phyloP scores from a whole-genome alignment of 1,284 basidiomycete genomes.

The Sporisorium reilianum region DNA sequence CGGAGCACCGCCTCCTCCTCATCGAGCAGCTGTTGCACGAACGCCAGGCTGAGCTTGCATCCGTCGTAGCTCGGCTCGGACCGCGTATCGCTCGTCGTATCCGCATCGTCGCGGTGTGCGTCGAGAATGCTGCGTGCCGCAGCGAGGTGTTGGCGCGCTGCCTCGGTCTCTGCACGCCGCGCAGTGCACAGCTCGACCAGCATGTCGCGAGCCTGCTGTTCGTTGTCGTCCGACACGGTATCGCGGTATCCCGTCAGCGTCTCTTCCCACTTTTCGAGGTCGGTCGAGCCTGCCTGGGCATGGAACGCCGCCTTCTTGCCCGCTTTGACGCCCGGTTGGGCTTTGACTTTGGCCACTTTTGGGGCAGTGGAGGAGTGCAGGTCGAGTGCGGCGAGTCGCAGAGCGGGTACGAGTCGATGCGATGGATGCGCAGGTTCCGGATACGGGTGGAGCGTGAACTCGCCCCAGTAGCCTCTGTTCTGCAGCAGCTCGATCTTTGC shows the following conservation, averaged over 20 bases:
- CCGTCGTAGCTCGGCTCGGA: constrained; percentile 10
- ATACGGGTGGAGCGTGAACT: constrained; percentile 59
- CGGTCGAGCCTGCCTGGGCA: neutral
- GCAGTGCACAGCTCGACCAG: constrained; percentile 18
- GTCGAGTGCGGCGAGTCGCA: constrained; percentile 52
- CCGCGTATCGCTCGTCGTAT: neutral
- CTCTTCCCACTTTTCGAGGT: constrained; percentile 48
- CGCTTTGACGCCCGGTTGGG: constrained; percentile 19
- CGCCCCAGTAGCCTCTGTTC: constrained; percentile 60
- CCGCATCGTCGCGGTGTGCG: neutral
- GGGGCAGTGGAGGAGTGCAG: neutral
- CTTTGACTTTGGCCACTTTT: constrained; percentile 33
- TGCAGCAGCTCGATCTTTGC: constrained; percentile 56
- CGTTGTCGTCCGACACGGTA: constrained; percentile 41
- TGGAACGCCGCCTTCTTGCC: constrained; percentile 14
- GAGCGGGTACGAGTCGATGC: constrained; percentile 58
- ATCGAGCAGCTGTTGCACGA: constrained; percentile 44
- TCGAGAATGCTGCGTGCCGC: constrained; percentile 10
- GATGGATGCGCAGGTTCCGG: constrained; percentile 63
- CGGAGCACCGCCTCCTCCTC: constrained; percentile 44
- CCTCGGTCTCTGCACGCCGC: constrained; percentile 2
- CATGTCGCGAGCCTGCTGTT: constrained; percentile 21
- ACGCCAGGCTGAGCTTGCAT: constrained; percentile 16
- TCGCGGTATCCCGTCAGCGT: constrained; percentile 47
- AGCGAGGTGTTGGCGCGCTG: constrained; percentile 1